Conservation (phyloP, 495 filamentous ascomycete genomes). For the Talaromyces adpressus region DNA sequence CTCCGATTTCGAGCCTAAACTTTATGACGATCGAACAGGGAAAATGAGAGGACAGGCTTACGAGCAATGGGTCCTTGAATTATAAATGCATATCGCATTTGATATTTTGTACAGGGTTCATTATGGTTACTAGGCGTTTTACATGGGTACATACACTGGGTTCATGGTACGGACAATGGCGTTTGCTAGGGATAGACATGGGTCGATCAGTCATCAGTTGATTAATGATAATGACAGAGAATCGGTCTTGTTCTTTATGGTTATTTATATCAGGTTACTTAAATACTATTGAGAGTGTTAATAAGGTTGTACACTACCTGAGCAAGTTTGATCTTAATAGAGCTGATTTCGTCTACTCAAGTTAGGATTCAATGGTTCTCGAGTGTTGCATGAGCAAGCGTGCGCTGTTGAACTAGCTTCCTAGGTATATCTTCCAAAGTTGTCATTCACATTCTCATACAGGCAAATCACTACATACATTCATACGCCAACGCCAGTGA, state of each 20-base stretch:
- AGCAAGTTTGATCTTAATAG: too few relatives aligned
- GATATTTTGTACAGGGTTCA: background rate
- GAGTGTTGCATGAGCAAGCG: too few relatives aligned
- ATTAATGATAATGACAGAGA: background rate
- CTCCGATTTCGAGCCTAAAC: constrained; percentile 33
- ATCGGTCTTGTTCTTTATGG: background rate
- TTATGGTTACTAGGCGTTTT: background rate
- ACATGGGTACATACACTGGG: background rate
- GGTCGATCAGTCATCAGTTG: background rate
- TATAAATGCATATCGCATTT: background rate
- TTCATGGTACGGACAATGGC: background rate
- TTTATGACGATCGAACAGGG: constrained; percentile 26
- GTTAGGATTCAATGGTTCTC: too few relatives aligned
- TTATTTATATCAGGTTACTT: background rate
- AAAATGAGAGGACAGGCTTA: constrained; percentile 27
- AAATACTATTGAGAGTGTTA: too few relatives aligned
- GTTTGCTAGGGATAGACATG: background rate
- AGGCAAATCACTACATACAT: too few relatives aligned
- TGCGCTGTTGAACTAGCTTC: too few relatives aligned
- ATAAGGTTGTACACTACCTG: too few relatives aligned
- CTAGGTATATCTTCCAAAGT: too few relatives aligned
- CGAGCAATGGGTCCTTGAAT: constrained; percentile 31
- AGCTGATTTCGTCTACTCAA: too few relatives aligned
- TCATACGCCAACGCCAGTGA: too few relatives aligned
- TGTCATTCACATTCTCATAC: too few relatives aligned